A percentile compares a stretch with the other conserved stretches of the same genome.
Evolutionary conservation across 345 rosid species (phyloP).

Genomic region (Streptanthus diversifolius): DNA sequence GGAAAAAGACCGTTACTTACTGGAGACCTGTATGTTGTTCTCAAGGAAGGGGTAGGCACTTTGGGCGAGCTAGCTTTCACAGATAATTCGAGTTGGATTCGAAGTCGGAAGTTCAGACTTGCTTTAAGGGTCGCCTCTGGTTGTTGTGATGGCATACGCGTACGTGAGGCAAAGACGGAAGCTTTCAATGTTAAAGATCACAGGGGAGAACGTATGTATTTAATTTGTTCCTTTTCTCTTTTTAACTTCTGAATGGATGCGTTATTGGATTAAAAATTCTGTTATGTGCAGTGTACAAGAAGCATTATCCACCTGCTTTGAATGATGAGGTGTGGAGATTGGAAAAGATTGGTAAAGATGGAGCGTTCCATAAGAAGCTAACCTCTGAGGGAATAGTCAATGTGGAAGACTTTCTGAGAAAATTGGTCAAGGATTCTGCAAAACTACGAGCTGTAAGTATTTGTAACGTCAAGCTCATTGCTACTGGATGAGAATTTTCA

Average conservation of each 20-base stretch:
- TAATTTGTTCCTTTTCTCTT: neutral
- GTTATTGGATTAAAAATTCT: neutral
- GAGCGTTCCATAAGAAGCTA: slow-evolving; percentile 86
- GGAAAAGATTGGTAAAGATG: slow-evolving; percentile 96
- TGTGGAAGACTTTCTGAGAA: slow-evolving; percentile 77
- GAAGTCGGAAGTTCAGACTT: slow-evolving; percentile 88
- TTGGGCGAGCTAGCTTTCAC: slow-evolving; percentile 81
- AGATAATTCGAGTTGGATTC: slow-evolving; percentile 92
- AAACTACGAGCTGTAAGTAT: slow-evolving; percentile 69
- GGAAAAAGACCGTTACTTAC: slow-evolving; percentile 85
- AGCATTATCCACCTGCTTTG: slow-evolving; percentile 86
- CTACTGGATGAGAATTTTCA: neutral
- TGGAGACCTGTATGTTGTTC: slow-evolving; percentile 70
- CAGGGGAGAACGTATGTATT: slow-evolving; percentile 69
- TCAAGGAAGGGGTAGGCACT: slow-evolving; percentile 91
- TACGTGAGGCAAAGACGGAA: slow-evolving; percentile 91
- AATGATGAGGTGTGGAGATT: slow-evolving; percentile 87
- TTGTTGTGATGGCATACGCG: slow-evolving; percentile 59
- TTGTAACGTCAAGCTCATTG: slow-evolving; percentile 3
- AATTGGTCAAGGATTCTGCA: slow-evolving; percentile 55
- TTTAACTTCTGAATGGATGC: neutral
- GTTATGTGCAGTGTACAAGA: slow-evolving; percentile 71
- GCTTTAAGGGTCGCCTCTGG: slow-evolving; percentile 73
- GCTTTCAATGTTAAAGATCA: slow-evolving; percentile 91
- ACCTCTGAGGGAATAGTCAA: slow-evolving; percentile 40